Conservation (phyloP, 2,329 filamentous ascomycete species). For the Botryotinia globosa region DNA sequence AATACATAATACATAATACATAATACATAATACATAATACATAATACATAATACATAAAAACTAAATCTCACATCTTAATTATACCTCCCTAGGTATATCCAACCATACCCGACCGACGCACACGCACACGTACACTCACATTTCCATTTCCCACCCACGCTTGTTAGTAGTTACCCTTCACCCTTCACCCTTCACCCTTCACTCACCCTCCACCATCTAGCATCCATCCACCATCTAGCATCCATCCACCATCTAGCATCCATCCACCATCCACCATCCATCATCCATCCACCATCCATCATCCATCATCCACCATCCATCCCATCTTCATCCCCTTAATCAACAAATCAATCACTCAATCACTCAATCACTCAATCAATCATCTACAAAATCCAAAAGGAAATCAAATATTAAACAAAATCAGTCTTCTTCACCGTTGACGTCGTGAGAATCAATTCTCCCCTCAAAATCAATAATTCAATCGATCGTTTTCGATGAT, state of each 20-base stretch:
- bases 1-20: too few relatives aligned
- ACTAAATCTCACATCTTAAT: too few relatives aligned
- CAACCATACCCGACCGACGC: too few relatives aligned
- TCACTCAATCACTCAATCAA: constrained; percentile 42
- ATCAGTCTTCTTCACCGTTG: constrained; percentile 42
- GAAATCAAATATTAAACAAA: constrained; percentile 56
- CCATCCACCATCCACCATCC: constrained; percentile 33
- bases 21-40: too few relatives aligned
- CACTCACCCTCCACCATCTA: too few relatives aligned
- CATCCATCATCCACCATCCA: too few relatives aligned
- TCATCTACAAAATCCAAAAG: constrained; percentile 57
- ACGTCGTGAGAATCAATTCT: not conserved
- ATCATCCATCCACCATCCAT: constrained; percentile 29
- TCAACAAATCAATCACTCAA: constrained; percentile 41
- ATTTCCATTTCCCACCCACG: too few relatives aligned
- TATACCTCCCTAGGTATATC: not conserved
- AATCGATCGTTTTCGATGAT: constrained; percentile 22
- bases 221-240: too few relatives aligned
- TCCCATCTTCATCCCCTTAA: constrained; percentile 36
- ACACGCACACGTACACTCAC: not conserved
- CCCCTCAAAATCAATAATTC: not conserved
- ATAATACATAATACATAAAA: too few relatives aligned
- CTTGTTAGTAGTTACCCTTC: too few relatives aligned
- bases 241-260: too few relatives aligned
- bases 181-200: too few relatives aligned